Evolutionary conservation across 177 flowering plant genomes (phyloP), one percentile per base, ranked within the genome.

Genomic region (Vitis hybrid): DNA sequence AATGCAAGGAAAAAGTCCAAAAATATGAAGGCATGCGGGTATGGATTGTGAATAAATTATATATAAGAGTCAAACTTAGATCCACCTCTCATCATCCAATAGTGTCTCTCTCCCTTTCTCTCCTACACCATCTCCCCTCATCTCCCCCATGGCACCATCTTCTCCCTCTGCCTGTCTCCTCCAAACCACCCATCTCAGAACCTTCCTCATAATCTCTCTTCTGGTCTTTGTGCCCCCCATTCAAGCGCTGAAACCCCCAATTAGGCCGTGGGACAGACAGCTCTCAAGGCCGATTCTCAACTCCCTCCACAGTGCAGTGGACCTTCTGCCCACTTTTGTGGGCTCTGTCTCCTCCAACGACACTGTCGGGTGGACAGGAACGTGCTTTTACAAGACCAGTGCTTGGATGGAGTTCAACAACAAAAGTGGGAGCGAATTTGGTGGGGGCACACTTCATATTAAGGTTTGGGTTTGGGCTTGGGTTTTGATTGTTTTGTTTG

Each of bases 371-470:
- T 95, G 98, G 99, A 89, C 93, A 70, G 99, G 98, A 0, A 88
- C 99, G 34, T 95, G 99, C 76, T 95, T 95, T 58, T 89, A 88
- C 59, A 19, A 89, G 64, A 93, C 81, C 81, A 71, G 34, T 9
- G 99, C 98, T 59, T 90, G 97, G 94, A 75, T 95, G 88, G 94
- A 91, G 81, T 86, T 95, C 65, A 83, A 93, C 72, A 93, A 95
- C 78, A 86, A 88, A 50, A 82, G 69, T 61, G 88, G 89, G 4
- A 82, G 78, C 50, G 71, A 88, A 69, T 95, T 84, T 72, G 99
- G 99, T 13, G 99, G 99, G 2, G 99, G 98, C 0, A 95, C 95
- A 5, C 97, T 95, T 69, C 98, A 95, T 75, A 64, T 95, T 52
- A 80, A 95, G 97, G 99, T 93, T 60, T 32, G 5, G 32, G 23